These are phyloP conservation scores for Allantophomopsis cytisporea DNA, from an alignment of 2,329 filamentous ascomycete genomes.

Conservation along the genomic window DNA sequence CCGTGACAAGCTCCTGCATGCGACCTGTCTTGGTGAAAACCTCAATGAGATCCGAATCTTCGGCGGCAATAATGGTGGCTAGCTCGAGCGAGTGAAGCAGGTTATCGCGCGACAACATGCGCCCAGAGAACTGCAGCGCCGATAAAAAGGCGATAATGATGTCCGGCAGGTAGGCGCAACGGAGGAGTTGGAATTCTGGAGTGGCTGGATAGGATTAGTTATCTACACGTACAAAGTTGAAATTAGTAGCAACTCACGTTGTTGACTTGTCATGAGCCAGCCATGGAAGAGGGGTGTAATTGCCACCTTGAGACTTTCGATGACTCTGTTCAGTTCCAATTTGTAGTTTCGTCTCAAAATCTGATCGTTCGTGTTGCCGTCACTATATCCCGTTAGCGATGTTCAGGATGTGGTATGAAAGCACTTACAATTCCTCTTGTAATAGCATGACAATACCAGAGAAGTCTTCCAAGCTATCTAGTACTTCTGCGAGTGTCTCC, in stretches of 20 bases:
- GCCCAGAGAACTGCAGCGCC: constrained; percentile 67
- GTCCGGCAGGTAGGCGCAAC: constrained; percentile 73
- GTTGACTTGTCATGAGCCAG: constrained; percentile 36
- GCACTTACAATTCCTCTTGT: not conserved
- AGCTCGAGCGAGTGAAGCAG: constrained; percentile 81
- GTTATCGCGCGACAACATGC: constrained; percentile 59
- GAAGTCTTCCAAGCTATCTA: constrained; percentile 57
- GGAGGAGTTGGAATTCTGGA: constrained; percentile 48
- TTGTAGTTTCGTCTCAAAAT: too few relatives aligned
- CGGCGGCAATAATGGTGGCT: constrained; percentile 59
- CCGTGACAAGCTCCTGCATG: constrained; percentile 64
- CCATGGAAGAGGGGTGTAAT: constrained; percentile 49
- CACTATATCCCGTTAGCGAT: not conserved
- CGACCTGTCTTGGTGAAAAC: constrained; percentile 51
- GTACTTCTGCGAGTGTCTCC: constrained; percentile 48
- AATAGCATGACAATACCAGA: constrained; percentile 11
- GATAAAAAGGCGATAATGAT: constrained; percentile 72
- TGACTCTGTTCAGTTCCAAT: constrained; percentile 37
- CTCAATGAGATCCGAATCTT: constrained; percentile 49
- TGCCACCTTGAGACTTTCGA: constrained; percentile 34
- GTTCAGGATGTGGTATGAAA: constrained; percentile 3
- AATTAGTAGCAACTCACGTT: constrained; percentile 5
- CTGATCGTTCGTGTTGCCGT: too few relatives aligned
- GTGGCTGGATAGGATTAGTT: constrained; percentile 28
- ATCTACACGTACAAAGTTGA: too few relatives aligned